A percentile compares a stretch with the other conserved stretches of the same genome.
Conservation (phyloP, 1,284 basidiomycete genomes). For the Ganoderma leucocontextum region DNA sequence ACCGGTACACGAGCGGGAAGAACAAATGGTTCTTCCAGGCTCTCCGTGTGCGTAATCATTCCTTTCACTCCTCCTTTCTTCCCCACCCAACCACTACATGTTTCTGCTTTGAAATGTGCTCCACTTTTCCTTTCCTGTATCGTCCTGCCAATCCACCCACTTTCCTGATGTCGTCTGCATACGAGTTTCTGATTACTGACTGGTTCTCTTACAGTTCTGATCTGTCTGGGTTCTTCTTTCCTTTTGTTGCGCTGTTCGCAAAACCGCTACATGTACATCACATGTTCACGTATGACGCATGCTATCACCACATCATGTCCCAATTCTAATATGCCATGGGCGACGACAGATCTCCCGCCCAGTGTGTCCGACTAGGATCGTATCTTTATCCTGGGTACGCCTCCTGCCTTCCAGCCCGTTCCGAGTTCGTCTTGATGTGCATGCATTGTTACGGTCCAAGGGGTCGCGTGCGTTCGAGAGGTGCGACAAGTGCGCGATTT, state of each 20-base stretch:
- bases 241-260: slow-evolving; percentile 27
- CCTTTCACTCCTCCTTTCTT: background rate
- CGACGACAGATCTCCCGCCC: slow-evolving; percentile 15
- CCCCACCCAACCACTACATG: background rate
- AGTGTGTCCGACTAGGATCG: slow-evolving; percentile 1
- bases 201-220: slow-evolving; percentile 26
- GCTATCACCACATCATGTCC: slow-evolving; percentile 28
- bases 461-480: background rate
- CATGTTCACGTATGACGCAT: slow-evolving; percentile 35
- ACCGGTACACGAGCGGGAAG: slow-evolving; percentile 89
- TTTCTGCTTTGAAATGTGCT: background rate
- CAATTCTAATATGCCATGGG: slow-evolving; percentile 32
- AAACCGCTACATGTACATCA: slow-evolving; percentile 35
- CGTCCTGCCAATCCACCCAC: background rate
- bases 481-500: background rate
- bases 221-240: slow-evolving; percentile 24
- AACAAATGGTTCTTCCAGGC: slow-evolving; percentile 96
- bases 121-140: background rate
- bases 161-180: too few relatives aligned
- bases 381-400: background rate
- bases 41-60: slow-evolving; percentile 67
- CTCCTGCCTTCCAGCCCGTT: too few relatives aligned
- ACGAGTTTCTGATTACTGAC: slow-evolving; percentile 10
- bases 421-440: background rate
- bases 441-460: background rate